These are phyloP conservation scores for Nannochloris sp. DNA, from an alignment of 139 green algal species.

Conservation along the genomic window DNA sequence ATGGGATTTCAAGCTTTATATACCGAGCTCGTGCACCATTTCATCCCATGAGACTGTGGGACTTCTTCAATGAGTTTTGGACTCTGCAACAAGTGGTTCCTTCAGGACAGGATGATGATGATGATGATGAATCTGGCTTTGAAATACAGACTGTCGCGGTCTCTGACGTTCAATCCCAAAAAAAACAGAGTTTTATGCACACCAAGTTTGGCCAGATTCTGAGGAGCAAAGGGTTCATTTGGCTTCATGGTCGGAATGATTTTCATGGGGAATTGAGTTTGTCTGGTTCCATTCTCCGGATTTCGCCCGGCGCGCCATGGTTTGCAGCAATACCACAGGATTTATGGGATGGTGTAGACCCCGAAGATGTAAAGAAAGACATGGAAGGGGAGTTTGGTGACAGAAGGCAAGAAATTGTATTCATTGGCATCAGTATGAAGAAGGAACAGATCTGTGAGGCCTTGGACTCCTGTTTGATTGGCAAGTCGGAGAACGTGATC, in stretches of 20 bases:
- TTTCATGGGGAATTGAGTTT: conserved; percentile 57
- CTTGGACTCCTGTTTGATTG: conserved; percentile 54
- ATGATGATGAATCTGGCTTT: conserved; percentile 2
- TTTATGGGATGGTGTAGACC: conserved; percentile 36
- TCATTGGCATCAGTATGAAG: conserved; percentile 66
- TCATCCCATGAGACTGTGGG: conserved; percentile 56
- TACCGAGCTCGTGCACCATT: conserved; percentile 47
- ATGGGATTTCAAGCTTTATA: conserved; percentile 62
- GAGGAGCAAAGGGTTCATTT: conserved; percentile 67
- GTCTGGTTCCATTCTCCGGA: conserved; percentile 46
- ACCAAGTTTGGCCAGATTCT: conserved; percentile 42
- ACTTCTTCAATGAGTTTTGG: conserved; percentile 37
- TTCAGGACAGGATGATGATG: conserved; percentile 30
- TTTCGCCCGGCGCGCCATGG: conserved; percentile 51
- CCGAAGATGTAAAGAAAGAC: conserved; percentile 29
- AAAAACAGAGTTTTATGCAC: neutral
- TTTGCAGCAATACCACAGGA: conserved; percentile 54
- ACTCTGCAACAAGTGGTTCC: conserved; percentile 44
- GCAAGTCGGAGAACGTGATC: neutral
- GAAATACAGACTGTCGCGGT: neutral
- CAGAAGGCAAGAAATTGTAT: conserved; percentile 66
- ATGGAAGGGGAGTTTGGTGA: conserved; percentile 26
- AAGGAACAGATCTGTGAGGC: conserved; percentile 26
- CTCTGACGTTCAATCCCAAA: neutral
- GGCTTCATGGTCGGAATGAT: conserved; percentile 46